Evolutionary conservation across 2,329 filamentous ascomycete species (phyloP), one percentile per base, ranked within the genome.

Genomic region (Epichloe baconii): DNA sequence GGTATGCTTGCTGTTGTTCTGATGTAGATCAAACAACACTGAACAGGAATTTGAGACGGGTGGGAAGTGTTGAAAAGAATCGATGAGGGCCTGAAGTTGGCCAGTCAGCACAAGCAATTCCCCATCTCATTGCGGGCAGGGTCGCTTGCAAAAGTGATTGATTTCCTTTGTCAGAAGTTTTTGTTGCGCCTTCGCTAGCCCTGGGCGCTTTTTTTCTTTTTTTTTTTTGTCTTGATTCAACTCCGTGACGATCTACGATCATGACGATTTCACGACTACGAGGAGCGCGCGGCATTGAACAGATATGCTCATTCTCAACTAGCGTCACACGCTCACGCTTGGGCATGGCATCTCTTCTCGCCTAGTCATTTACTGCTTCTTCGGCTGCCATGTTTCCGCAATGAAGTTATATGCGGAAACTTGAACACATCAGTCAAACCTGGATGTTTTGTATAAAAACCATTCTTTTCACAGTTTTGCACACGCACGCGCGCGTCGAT

Each of bases 1-100:
- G 76, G 74, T 49, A 70, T 77, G 57, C 60, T 75, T n/a, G 68
- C 68, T 45, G 71, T 71, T 15, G 73, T 69, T n/a, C 55, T 80
- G 52, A 64, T 80, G 61, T 81, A 77, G 70, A 46, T 5, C 21
- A n/a, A n/a, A 26, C 21, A 10, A 23, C 19, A 11, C 14, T 8
- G 5, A 17, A 2, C 14, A 36, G 21, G 23, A 5, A n/a, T n/a
- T 19, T 2, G 10, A n/a, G 31, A 21, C 17, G 26, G 34, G 8
- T n/a, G 26, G 5, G 41, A 21, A 10, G 23, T 23, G 23, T 21
- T 23, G 5, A 23, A 15, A 51, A 45, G 10, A 38, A 17, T 14
- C 34, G 21, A 44, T 7, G 14, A 3, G 11, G 38, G 11, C 5
- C 7, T 42, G 8, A 17, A 46, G 21, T 7, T 50, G 48, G 42